phyloP scores from a whole-genome alignment of 2,329 filamentous ascomycete species.

The Clonostachys byssicola region DNA sequence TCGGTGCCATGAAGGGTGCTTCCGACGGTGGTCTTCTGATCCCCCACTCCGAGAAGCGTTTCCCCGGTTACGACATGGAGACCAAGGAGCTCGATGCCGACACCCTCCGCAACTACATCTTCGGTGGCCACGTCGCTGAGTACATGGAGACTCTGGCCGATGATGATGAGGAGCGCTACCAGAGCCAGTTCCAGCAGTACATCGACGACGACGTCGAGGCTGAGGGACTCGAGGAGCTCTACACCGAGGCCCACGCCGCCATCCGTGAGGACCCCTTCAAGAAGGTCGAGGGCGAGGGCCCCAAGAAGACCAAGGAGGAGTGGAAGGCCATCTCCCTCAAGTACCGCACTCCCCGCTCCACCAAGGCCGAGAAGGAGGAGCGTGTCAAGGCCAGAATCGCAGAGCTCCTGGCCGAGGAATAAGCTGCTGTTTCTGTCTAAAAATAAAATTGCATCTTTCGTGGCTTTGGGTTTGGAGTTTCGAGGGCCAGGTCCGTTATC shows the following conservation, averaged over 20 bases:
- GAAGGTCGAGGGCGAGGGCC: conserved; percentile 70
- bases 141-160: conserved; percentile 99
- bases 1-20: conserved; percentile 99
- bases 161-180: conserved; percentile 99
- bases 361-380: conserved; percentile 77
- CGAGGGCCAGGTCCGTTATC: conserved; percentile 10
- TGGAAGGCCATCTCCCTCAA: conserved; percentile 96
- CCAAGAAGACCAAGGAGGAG: conserved; percentile 97
- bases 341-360: conserved; percentile 74
- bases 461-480: conserved; percentile 28
- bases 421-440: conserved; percentile 11
- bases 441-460: conserved; percentile 5
- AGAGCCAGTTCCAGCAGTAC: conserved; percentile 97
- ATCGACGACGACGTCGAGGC: conserved; percentile 96
- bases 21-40: conserved; percentile 96
- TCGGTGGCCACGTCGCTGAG: conserved; percentile 95
- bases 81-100: conserved; percentile 96
- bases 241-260: conserved; percentile 88
- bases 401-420: conserved; percentile 59
- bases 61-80: conserved; percentile 98
- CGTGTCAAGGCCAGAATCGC: conserved; percentile 90
- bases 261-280: conserved; percentile 98
- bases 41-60: conserved; percentile 98
- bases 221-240: conserved; percentile 94
- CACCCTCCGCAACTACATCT: conserved; percentile 98